A percentile compares a stretch with the other conserved stretches of the same genome.
These are phyloP conservation scores for Lodderomyces oxycetoniae DNA, from an alignment of 1,139 yeast genomes.

Conservation along the genomic window DNA sequence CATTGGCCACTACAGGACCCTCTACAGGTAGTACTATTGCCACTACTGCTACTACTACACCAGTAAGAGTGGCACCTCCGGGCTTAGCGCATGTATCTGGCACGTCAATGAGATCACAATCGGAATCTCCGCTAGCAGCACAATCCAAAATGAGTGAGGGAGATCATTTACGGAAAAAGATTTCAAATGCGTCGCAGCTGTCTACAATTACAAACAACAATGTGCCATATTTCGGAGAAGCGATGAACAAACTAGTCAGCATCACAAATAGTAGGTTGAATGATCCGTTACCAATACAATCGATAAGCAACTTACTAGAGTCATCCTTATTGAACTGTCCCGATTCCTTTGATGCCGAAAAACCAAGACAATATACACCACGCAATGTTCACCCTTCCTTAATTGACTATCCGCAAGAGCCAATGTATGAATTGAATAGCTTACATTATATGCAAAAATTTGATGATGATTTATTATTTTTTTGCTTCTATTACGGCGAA, in stretches of 20 bases:
- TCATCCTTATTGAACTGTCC: slow-evolving; percentile 84
- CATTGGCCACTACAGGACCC: slow-evolving; percentile 12
- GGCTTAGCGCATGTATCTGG: slow-evolving; percentile 18
- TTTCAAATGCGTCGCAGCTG: slow-evolving; percentile 6
- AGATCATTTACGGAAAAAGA: slow-evolving; percentile 6
- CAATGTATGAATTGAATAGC: slow-evolving; percentile 55
- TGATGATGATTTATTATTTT: slow-evolving; percentile 85
- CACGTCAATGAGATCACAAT: slow-evolving; percentile 30
- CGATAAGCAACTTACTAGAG: slow-evolving; percentile 60
- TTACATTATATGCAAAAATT: slow-evolving; percentile 60
- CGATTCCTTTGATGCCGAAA: slow-evolving; percentile 86
- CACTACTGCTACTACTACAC: slow-evolving; percentile 10
- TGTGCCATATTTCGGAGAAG: slow-evolving; percentile 26
- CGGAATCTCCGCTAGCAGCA: slow-evolving; percentile 19
- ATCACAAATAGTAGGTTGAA: slow-evolving; percentile 33
- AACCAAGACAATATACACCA: slow-evolving; percentile 79
- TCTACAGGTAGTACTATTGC: slow-evolving; percentile 4
- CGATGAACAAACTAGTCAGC: slow-evolving; percentile 26
- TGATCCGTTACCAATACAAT: slow-evolving; percentile 53
- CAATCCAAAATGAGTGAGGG: slow-evolving; percentile 8
- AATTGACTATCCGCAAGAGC: slow-evolving; percentile 88
- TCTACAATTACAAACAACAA: slow-evolving; percentile 13
- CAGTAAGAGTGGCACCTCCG: slow-evolving; percentile 21
- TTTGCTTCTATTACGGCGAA: slow-evolving; percentile 77
- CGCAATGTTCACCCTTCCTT: slow-evolving; percentile 84